phyloP scores from a whole-genome alignment of 2,329 filamentous ascomycete genomes.

The Tolypocladium amazonense region DNA sequence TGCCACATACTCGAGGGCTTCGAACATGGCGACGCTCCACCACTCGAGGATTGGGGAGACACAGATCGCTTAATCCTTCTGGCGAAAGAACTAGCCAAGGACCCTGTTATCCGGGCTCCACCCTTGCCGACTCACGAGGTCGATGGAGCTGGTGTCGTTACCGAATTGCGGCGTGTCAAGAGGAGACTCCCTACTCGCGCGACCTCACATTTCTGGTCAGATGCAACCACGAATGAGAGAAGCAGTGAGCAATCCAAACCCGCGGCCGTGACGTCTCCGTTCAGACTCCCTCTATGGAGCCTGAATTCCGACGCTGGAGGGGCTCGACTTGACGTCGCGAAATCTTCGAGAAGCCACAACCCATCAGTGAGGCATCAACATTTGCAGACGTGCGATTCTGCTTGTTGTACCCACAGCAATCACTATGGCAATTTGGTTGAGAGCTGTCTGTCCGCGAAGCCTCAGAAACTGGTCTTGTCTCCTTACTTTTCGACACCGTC shows the following conservation, averaged over 20 bases:
- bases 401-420: not conserved
- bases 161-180: not conserved
- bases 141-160: not conserved
- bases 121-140: not conserved
- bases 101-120: constrained; percentile 9
- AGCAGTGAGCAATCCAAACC: not conserved
- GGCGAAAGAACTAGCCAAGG: constrained; percentile 16
- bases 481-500: constrained; percentile 19
- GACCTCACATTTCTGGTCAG: constrained; percentile 18
- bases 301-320: not conserved
- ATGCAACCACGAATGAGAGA: not conserved
- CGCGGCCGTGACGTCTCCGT: constrained; percentile 3
- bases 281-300: not conserved
- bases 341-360: not conserved
- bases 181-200: not conserved
- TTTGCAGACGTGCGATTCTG: not conserved
- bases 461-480: constrained; percentile 9
- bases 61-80: constrained; percentile 24
- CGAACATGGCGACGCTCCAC: not conserved
- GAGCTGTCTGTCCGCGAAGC: not conserved
- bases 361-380: not conserved
- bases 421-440: not conserved
- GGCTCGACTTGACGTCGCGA: not conserved
- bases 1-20: constrained; percentile 11
- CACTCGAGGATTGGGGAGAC: constrained; percentile 17